Percentiles rank a stretch among this genome's conserved stretches.
These are phyloP conservation scores for Nyctanthes arbortristis DNA, from an alignment of 257 asterid species.

Conservation along the genomic window DNA sequence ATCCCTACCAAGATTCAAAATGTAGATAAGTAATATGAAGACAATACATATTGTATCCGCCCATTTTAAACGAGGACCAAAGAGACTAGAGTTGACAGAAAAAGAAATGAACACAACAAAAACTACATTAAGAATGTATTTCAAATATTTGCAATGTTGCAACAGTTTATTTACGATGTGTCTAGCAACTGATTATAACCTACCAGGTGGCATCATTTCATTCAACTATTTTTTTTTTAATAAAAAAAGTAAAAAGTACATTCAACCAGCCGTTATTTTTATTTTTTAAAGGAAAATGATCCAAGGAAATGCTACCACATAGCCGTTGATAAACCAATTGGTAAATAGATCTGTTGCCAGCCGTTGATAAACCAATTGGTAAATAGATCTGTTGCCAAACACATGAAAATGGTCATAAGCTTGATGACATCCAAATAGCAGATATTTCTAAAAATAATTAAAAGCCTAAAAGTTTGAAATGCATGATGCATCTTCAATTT, in stretches of 20 bases:
- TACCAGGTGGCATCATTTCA: too few relatives aligned
- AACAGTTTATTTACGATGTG: too few relatives aligned
- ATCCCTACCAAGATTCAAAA: constrained; percentile 59
- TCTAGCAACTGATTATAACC: too few relatives aligned
- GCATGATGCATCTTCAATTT: background rate
- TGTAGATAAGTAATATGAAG: background rate
- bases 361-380: too few relatives aligned
- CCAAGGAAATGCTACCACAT: too few relatives aligned
- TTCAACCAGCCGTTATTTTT: too few relatives aligned
- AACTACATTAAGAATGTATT: background rate
- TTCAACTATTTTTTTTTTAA: too few relatives aligned
- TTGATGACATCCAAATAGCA: constrained; percentile 10
- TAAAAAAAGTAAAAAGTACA: background rate
- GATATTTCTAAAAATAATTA: constrained; percentile 4
- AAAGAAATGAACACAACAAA: constrained; percentile 3
- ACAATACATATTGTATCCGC: constrained; percentile 9
- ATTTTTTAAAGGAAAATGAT: too few relatives aligned
- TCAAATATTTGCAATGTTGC: background rate
- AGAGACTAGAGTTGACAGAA: constrained; percentile 8
- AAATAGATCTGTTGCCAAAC: too few relatives aligned
- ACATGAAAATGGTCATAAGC: background rate
- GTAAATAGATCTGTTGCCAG: too few relatives aligned
- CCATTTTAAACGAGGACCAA: constrained; percentile 14
- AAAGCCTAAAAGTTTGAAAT: background rate
- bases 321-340: too few relatives aligned